phyloP scores from a whole-genome alignment of 768 basidiomycete genomes.

The Calocybe indica region DNA sequence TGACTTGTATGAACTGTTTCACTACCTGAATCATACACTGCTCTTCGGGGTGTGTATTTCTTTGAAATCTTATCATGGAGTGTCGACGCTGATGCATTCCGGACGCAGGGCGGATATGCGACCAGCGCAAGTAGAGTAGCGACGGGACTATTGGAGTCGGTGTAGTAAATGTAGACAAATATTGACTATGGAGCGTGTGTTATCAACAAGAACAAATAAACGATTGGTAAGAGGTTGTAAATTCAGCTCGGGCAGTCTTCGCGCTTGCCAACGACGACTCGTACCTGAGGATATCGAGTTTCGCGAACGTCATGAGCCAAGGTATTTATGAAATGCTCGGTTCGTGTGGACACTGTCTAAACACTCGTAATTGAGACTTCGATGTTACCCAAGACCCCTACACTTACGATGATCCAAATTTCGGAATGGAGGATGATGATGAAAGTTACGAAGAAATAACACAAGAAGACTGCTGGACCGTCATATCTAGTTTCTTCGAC shows the following conservation, averaged over 20 bases:
- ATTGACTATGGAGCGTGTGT: constrained; percentile 4
- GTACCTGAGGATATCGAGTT: neutral
- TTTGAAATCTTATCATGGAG: constrained; percentile 5
- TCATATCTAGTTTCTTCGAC: constrained; percentile 95
- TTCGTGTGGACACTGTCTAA: constrained; percentile 23
- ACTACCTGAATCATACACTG: constrained; percentile 78
- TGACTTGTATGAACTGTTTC: constrained; percentile 74
- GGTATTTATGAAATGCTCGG: constrained; percentile 32
- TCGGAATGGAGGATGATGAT: constrained; percentile 51
- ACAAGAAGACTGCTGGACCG: constrained; percentile 91
- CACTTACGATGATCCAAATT: constrained; percentile 55
- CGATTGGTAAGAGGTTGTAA: constrained; percentile 18
- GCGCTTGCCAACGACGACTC: neutral
- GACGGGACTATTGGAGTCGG: too few species aligned
- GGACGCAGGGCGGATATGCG: constrained; percentile 44
- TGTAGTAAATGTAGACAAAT: too few species aligned
- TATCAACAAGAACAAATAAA: constrained; percentile 25
- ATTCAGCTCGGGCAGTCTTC: neutral
- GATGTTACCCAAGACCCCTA: constrained; percentile 45
- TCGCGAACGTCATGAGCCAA: constrained; percentile 38
- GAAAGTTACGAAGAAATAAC: constrained; percentile 71
- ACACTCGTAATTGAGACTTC: constrained; percentile 35
- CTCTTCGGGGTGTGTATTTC: constrained; percentile 61
- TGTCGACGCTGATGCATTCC: neutral
- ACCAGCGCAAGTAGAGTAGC: constrained; percentile 28